Conservation (phyloP, 2,329 filamentous ascomycete genomes). For the Septoria linicola region DNA sequence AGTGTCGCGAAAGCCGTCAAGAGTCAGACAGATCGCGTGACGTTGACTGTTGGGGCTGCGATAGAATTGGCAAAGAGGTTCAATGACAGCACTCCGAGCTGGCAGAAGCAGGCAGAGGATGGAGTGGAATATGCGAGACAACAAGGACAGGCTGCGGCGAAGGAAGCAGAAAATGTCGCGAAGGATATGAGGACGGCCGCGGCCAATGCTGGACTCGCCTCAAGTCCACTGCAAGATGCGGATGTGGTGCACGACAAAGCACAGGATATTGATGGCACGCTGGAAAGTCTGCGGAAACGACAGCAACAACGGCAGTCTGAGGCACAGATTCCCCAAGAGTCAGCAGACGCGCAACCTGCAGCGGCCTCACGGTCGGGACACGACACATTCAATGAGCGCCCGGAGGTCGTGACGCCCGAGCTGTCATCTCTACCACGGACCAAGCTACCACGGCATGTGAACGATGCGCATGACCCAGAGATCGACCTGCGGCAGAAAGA, state of each 20-base stretch:
- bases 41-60: slow-evolving; percentile 61
- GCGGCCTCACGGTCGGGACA: slow-evolving; percentile 41
- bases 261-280: slow-evolving; percentile 40
- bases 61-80: slow-evolving; percentile 59
- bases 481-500: slow-evolving; percentile 42
- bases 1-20: slow-evolving; percentile 63
- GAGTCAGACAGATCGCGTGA: slow-evolving; percentile 60
- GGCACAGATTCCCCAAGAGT: slow-evolving; percentile 50
- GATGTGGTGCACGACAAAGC: no score
- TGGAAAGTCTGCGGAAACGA: slow-evolving; percentile 29
- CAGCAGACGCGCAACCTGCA: slow-evolving; percentile 46
- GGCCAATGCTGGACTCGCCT: slow-evolving; percentile 12
- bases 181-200: slow-evolving; percentile 16
- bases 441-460: slow-evolving; percentile 56
- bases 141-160: slow-evolving; percentile 30
- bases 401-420: slow-evolving; percentile 48
- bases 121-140: slow-evolving; percentile 16
- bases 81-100: slow-evolving; percentile 49
- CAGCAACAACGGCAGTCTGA: slow-evolving; percentile 51
- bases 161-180: slow-evolving; percentile 27
- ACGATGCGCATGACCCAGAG: slow-evolving; percentile 45
- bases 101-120: slow-evolving; percentile 25
- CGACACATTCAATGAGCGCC: slow-evolving; percentile 58
- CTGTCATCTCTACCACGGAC: slow-evolving; percentile 53
- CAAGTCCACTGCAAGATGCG: slow-evolving; percentile 1